Percentiles rank a stretch among this genome's conserved stretches.
Conservation (phyloP, 306 rosid species). For the Sindora glabra region DNA sequence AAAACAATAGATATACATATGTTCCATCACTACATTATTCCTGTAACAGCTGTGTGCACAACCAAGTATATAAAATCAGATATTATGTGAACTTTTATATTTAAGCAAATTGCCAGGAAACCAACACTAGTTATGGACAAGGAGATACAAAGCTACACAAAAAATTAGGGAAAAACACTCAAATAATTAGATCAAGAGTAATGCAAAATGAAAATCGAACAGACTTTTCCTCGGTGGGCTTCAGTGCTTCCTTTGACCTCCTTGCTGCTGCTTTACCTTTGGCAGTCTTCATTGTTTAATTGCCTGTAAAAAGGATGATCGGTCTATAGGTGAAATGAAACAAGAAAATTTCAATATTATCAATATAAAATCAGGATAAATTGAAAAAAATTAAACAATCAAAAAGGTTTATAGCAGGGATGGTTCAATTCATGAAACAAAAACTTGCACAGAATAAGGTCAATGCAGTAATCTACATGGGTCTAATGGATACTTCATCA, state of each 20-base stretch:
- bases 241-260: slow-evolving; percentile 50
- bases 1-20: slow-evolving; percentile 45
- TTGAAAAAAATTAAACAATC: too few relatives aligned
- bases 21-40: slow-evolving; percentile 60
- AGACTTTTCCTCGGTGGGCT: slow-evolving; percentile 85
- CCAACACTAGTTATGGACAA: not conserved
- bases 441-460: too few relatives aligned
- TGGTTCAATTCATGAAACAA: too few relatives aligned
- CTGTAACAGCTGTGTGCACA: slow-evolving; percentile 32
- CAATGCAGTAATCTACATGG: too few relatives aligned
- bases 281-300: slow-evolving; percentile 44
- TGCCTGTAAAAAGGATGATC: too few relatives aligned
- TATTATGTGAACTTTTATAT: not conserved
- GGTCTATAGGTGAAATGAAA: too few relatives aligned
- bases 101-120: slow-evolving; percentile 11
- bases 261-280: slow-evolving; percentile 58
- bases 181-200: not conserved
- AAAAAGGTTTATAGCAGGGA: too few relatives aligned
- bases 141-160: not conserved
- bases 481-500: too few relatives aligned
- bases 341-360: too few relatives aligned
- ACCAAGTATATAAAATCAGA: slow-evolving; percentile 39
- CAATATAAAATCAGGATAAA: too few relatives aligned
- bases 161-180: not conserved
- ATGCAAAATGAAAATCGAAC: slow-evolving; percentile 6